phyloP scores from a whole-genome alignment of 768 basidiomycete genomes.

The Clitopilus passeckerianus region DNA sequence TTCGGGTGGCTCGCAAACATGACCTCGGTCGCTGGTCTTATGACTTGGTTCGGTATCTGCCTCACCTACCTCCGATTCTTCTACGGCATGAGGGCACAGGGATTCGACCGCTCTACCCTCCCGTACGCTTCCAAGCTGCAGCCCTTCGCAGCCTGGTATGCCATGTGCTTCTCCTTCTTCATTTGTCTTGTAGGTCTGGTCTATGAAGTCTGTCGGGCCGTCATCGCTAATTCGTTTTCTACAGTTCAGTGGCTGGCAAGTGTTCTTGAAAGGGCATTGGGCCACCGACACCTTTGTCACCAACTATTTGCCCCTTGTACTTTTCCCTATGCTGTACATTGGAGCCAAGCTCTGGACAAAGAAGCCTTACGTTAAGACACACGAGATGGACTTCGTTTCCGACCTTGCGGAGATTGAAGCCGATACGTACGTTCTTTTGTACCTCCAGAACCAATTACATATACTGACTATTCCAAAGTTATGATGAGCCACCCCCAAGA shows the following conservation, averaged over 20 bases:
- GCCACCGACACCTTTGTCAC: conserved; percentile 68
- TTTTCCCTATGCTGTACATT: conserved; percentile 75
- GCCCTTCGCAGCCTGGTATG: conserved; percentile 71
- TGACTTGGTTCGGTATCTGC: conserved; percentile 80
- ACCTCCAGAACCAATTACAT: not conserved
- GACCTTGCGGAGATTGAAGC: conserved; percentile 69
- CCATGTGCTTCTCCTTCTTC: conserved; percentile 32
- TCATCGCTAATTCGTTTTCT: not conserved
- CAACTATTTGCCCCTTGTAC: conserved; percentile 66
- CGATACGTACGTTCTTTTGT: conserved; percentile 36
- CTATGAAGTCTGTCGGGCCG: not conserved
- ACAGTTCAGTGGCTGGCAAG: conserved; percentile 40
- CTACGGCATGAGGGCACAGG: conserved; percentile 76
- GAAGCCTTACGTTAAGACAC: conserved; percentile 35
- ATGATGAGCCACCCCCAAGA: conserved; percentile 67
- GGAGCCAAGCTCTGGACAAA: conserved; percentile 52
- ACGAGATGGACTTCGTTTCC: conserved; percentile 83
- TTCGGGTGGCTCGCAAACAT: conserved; percentile 81
- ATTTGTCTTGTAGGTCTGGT: conserved; percentile 55
- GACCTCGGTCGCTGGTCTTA: conserved; percentile 62
- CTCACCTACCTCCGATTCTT: conserved; percentile 82
- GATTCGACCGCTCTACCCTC: conserved; percentile 62
- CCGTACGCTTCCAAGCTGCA: conserved; percentile 69
- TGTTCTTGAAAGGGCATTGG: conserved; percentile 39
- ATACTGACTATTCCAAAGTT: conserved; percentile 21